Evolutionary conservation across 208 protist genomes (phyloP), one percentile per base, ranked within the genome.

Genomic region (Leishmania gerbilli): DNA sequence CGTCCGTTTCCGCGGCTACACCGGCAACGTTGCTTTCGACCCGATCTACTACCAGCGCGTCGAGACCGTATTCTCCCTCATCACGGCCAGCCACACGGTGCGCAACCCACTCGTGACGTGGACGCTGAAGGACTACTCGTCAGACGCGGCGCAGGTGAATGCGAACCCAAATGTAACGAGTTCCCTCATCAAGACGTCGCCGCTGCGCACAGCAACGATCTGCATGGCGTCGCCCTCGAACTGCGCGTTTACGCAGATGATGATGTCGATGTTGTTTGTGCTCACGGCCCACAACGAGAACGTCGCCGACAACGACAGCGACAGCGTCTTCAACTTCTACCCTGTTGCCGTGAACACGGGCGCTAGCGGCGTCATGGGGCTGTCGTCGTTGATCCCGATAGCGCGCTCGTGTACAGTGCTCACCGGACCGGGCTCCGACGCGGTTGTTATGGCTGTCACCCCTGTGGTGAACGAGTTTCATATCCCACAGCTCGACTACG

Each of bases 391-490:
- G 34, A 92, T 96, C 34, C 87, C 89, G 8, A 88, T 95, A 37
- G 90, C 90, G 1, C 89, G 89, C 40, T 88, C 86, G 34, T 97
- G 94, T 79, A 90, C 88, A 8, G 87, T 96, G 49, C 75, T 97
- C 74, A 85, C 88, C 0, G 94, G 94, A 1, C 90, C 92, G 5
- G 94, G 92, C 15, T 87, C 83, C 74, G 79, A 85, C 47, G 80
- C 79, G 71, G 77, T 97, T 42, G 84, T 83, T 24, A 78, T 89
- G 31, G 87, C 92, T 9, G 84, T 97, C 51, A 91, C 87, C 15
- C 94, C 94, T 3, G 88, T 96, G 2, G 85, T 97, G 45, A 97
- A 96, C 81, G 86, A 95, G 83, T 97, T 93, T 81, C 51, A 79
- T 17, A 86, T 94, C 34, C 81, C 92, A 27, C 91, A 95, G 84